Percentiles rank a stretch among this genome's conserved stretches.
Evolutionary conservation across 495 filamentous ascomycete genomes (phyloP).

Genomic region (Neurospora sp.): DNA sequence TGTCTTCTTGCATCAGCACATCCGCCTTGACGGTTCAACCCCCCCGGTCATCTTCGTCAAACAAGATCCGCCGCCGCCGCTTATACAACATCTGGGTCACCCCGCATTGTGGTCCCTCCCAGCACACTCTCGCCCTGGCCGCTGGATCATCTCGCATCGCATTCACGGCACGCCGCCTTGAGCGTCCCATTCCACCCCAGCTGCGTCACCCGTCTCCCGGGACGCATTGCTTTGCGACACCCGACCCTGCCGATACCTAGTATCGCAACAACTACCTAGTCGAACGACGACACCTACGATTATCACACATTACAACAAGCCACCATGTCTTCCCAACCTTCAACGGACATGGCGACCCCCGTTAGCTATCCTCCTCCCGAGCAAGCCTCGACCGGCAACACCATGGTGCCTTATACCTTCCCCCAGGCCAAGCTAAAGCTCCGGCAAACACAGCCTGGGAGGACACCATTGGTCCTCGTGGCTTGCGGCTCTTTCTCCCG

Average conservation of each 20-base stretch:
- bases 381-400: constrained; percentile 9
- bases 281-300: neutral
- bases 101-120: neutral
- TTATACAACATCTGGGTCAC: neutral
- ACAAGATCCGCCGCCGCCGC: neutral
- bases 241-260: neutral
- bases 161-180: neutral
- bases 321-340: neutral
- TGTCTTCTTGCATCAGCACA: neutral
- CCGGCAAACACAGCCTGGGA: constrained; percentile 55
- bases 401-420: constrained; percentile 54
- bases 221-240: neutral
- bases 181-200: neutral
- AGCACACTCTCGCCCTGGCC: neutral
- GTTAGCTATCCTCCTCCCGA: neutral
- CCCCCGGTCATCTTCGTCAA: neutral
- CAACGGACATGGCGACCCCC: neutral
- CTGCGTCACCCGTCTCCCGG: neutral
- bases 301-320: neutral
- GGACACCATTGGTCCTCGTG: constrained; percentile 73
- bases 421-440: constrained; percentile 59
- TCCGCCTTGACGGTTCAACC: neutral
- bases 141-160: neutral
- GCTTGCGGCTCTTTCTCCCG: constrained; percentile 81
- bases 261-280: neutral